Base-by-base conservation (phyloP, 257 asterid species). In the Lycium barbarum region DNA sequence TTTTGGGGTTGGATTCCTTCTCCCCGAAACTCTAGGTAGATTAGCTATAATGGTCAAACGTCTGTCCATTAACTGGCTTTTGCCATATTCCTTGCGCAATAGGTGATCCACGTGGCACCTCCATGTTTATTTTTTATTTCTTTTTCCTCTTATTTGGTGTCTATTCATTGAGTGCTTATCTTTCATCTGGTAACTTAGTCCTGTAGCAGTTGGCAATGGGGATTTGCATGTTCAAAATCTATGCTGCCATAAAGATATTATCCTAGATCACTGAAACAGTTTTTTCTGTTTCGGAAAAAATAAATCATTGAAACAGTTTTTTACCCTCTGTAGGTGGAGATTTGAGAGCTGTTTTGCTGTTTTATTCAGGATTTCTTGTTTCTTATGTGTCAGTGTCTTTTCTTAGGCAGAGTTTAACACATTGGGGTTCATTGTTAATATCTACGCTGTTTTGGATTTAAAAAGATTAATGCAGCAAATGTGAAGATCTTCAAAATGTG, bases 81-180 rank as follows among this genome's bases (percentile, higher is more conserved):
- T 33, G 15, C 72, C 72, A 12, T 65, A 65, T 65, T 65, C 43
- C 43, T 65, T 33, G 11, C 7, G 18, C 72, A 12, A 65, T 65
- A 65, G 43, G 72, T 65, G 43, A 65, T 65, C 72, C 18, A 65
- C 26, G 72, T 65, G 72, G 72, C 72, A 65, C 72, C 72, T 65
- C 45, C 18, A 26, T 65, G n/a, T 65, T 65, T 65, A n/a, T 26
- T 7, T 65, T 65, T 65, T 26, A 0, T 26, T 26, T 26, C 33
- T 26, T 26, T 26, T 26, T 26, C 33, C 26, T 33, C 15, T 17
- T 33, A 11, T 65, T 65, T 65, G 71, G 40, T 26, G 15, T 65
- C 15, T 65, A 26, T 65, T 33, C 43, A 65, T 65, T 26, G 17
- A 65, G 45, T 43, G 26, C 43, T 59, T 65, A 26, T 5, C 72